phyloP scores from a whole-genome alignment of 2,329 filamentous ascomycete species.

The Colletotrichum acutatum region DNA sequence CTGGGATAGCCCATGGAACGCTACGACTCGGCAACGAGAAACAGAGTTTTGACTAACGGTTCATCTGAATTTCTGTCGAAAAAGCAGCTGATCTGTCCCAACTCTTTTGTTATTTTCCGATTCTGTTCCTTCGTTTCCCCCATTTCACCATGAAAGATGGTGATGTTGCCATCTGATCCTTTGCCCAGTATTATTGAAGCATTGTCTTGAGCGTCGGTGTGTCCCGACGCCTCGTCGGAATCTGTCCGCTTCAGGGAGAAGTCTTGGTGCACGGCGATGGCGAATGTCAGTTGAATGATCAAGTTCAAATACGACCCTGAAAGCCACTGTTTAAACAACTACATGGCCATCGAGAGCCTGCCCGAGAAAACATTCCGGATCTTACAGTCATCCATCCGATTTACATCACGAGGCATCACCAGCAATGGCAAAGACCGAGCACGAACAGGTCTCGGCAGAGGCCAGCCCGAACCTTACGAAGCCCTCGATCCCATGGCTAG shows the following conservation, averaged over 20 bases:
- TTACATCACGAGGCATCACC: neutral
- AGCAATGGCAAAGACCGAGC: neutral
- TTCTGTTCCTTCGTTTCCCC: no score
- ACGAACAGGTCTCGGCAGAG: neutral
- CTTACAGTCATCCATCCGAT: neutral
- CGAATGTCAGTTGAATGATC: neutral
- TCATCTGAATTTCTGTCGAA: neutral
- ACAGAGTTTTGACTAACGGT: neutral
- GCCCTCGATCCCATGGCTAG: slow-evolving; percentile 40
- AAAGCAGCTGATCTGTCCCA: neutral
- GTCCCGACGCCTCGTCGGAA: neutral
- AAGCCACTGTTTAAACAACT: neutral
- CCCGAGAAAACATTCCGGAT: neutral
- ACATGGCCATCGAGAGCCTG: neutral
- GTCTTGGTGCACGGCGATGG: neutral
- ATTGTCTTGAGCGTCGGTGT: neutral
- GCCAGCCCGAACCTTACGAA: neutral
- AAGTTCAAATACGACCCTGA: neutral
- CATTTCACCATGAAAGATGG: slow-evolving; percentile 6
- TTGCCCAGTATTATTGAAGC: neutral
- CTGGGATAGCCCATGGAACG: slow-evolving; percentile 11
- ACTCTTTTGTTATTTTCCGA: neutral
- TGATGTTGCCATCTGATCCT: neutral
- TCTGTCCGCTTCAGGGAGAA: neutral
- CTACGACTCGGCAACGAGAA: neutral